A percentile compares a stretch with the other conserved stretches of the same genome.
phyloP scores from a whole-genome alignment of 148 eudicot species.

The Vaccinium corymbosum region DNA sequence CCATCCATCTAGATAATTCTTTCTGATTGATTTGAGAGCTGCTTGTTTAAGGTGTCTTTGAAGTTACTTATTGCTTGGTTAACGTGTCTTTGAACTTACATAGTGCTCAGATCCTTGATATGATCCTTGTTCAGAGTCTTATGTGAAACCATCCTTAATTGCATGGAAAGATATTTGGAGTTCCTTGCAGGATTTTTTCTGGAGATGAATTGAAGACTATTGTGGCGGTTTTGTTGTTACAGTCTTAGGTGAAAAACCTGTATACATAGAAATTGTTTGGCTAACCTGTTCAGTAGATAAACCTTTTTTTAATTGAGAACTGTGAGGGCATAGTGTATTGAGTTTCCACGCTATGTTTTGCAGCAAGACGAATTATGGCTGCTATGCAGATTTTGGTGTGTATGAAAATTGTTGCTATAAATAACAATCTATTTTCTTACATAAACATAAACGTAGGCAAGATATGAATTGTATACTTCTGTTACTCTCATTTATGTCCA shows the following conservation, averaged over 20 bases:
- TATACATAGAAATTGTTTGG: background rate
- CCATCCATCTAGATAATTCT: background rate
- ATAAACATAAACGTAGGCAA: background rate
- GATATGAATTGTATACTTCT: background rate
- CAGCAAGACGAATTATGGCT: background rate
- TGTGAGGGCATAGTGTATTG: background rate
- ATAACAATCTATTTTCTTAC: background rate
- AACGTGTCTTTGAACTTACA: no score
- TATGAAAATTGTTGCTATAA: background rate
- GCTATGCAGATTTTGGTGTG: background rate
- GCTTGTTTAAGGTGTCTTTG: background rate
- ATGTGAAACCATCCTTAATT: background rate
- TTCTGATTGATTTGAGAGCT: conserved; percentile 2
- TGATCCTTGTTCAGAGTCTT: background rate
- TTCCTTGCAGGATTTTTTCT: background rate
- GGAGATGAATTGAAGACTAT: background rate
- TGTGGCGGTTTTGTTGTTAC: background rate
- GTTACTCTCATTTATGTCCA: background rate
- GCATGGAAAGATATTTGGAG: background rate
- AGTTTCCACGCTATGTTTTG: background rate
- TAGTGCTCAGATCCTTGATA: background rate
- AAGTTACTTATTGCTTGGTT: background rate
- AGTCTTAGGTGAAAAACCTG: background rate
- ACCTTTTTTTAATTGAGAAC: background rate
- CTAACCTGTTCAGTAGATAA: background rate